Evolutionary conservation across 1,139 yeast genomes (phyloP), one percentile per base, ranked within the genome.

Genomic region (Suhomyces taliae): DNA sequence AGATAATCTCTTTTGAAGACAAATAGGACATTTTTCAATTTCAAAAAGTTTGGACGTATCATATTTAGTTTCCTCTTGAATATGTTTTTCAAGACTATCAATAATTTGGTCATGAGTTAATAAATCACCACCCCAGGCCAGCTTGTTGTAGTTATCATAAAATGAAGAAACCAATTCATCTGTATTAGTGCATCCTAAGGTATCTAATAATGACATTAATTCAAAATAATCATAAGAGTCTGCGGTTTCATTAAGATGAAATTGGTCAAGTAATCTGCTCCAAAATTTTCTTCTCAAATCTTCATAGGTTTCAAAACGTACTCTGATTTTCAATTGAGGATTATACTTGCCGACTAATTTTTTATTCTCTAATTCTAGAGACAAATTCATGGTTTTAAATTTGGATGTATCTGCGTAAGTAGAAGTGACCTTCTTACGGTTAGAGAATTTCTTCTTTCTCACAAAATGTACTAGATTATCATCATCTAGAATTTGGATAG

Each of bases 11-110:
- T 83, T 82, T 52, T 82, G 80, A 40, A 76, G 74, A 65, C 97
- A 91, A 9, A 87, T 74, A 0, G 97, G 97, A 59, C 97, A 90
- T 37, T 74, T 70, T 51, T 82, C 84, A 53, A 88, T 68, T 49
- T 77, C 79, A 58, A 87, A 76, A 37, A 84, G 67, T 38, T 78
- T 72, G 8, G 38, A 27, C 8, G 29, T 33, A 2, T 43, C 39
- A 8, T 31, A 31, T 8, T n/a, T n/a, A 10, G 32, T 40, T 76
- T 14, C 57, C 6, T 45, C 41, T 6, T 40, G 34, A 1, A 73
- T 59, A 46, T 71, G 70, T 1, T 54, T 53, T 44, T 77, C 77
- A 46, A 89, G 73, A 44, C 83, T 79, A 9, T 79, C 79, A 11
- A 84, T 74, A 3, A 85, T 75, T 56, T 89, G 88, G 6, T 76